Percentiles rank a stretch among this genome's conserved stretches.
Conservation (phyloP, 2,329 filamentous ascomycete species). For the Colletotrichum sp. region DNA sequence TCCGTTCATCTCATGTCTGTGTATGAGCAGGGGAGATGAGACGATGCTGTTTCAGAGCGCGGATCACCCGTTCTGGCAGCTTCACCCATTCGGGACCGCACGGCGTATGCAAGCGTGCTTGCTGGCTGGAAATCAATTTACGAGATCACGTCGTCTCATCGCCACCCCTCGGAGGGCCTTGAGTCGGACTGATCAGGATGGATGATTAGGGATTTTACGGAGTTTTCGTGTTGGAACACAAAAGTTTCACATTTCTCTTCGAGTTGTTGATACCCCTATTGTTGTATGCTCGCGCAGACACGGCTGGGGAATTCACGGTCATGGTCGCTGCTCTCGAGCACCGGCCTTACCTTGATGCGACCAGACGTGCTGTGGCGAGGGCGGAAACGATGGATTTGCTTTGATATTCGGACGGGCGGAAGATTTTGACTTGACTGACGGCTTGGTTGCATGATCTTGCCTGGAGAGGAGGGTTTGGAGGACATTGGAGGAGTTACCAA, state of each 20-base stretch:
- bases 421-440: neutral
- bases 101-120: slow-evolving; percentile 1
- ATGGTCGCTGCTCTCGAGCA: neutral
- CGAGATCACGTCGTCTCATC: neutral
- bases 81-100: neutral
- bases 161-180: neutral
- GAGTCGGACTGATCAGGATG: neutral
- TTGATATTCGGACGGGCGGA: slow-evolving; percentile 1
- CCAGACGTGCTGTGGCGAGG: neutral
- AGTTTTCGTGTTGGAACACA: slow-evolving; percentile 19
- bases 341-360: neutral
- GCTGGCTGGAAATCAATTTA: slow-evolving; percentile 12
- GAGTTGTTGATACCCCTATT: slow-evolving; percentile 25
- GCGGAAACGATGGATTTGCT: slow-evolving; percentile 10
- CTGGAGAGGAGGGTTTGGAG: slow-evolving; percentile 11
- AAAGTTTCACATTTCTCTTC: slow-evolving; percentile 22
- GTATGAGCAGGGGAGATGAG: neutral
- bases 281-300: slow-evolving; percentile 3
- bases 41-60: neutral
- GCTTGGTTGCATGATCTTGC: neutral
- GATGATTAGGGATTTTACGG: slow-evolving; percentile 17
- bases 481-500: slow-evolving; percentile 1
- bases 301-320: neutral
- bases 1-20: neutral
- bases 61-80: neutral